phyloP scores from a whole-genome alignment of 139 green algal species.

The Mychonastes homosphaera region DNA sequence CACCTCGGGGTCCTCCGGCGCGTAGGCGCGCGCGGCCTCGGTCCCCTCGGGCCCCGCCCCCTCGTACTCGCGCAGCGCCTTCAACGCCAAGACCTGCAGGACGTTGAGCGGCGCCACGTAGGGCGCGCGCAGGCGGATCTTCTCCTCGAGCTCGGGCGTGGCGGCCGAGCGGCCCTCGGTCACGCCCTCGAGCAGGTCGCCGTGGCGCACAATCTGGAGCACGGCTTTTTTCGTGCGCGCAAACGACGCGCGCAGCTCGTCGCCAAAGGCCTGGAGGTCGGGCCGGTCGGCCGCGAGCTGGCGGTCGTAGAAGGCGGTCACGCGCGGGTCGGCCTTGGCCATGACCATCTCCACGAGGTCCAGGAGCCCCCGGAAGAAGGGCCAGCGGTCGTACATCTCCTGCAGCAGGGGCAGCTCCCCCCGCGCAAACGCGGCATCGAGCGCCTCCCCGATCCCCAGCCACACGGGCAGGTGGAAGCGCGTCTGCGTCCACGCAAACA shows the following conservation, averaged over 20 bases:
- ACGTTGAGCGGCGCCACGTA: constrained; percentile 91
- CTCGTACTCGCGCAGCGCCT: background rate
- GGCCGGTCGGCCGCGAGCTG: constrained; percentile 8
- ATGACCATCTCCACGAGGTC: constrained; percentile 97
- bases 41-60: background rate
- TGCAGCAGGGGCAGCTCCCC: constrained; percentile 43
- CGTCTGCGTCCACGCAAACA: constrained; percentile 87
- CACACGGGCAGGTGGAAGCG: constrained; percentile 92
- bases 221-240: constrained; percentile 18
- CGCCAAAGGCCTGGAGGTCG: constrained; percentile 11
- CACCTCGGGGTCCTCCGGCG: constrained; percentile 28
- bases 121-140: constrained; percentile 65
- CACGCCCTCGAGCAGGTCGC: constrained; percentile 14
- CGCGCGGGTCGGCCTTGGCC: constrained; percentile 74
- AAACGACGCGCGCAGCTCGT: constrained; percentile 30
- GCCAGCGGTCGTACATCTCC: constrained; percentile 94
- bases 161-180: background rate
- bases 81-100: constrained; percentile 54
- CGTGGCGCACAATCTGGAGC: constrained; percentile 26
- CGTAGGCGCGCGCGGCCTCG: constrained; percentile 21
- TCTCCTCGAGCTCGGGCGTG: constrained; percentile 38
- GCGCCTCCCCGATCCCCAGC: constrained; percentile 86
- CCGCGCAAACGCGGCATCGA: constrained; percentile 45
- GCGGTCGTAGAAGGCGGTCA: constrained; percentile 56
- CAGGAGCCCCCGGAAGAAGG: constrained; percentile 87